Evolutionary conservation across 768 basidiomycete genomes (phyloP), one percentile per base, ranked within the genome.

Genomic region (Collybia mongolica): DNA sequence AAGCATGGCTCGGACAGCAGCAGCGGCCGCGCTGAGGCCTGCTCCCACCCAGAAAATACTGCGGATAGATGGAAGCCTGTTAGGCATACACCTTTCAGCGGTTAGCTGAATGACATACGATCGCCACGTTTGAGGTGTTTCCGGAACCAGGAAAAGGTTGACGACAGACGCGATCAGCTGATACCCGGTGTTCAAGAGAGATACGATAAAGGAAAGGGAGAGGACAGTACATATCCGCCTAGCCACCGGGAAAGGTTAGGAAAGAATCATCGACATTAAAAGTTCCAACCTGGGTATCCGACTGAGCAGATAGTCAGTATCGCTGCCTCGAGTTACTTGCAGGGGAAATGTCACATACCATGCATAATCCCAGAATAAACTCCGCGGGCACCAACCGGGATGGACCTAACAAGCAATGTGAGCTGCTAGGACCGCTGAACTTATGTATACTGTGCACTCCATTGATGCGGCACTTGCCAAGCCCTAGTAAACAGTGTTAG

Each of bases 31-130:
- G 0, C 78, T 77, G 51, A 84, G 61, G 8, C 77, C 77, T 2
- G 81, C 64, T 8, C 74, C 81, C 44, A 79, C 70, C 78, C 83
- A 87, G 70, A 86, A 87, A 15, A 87, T 56, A 11, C 55, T 56
- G 37, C 7, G 7, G 29, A 18, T 1, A 18, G 15, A 35, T 32
- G 8, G 20, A n/a, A 23, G 6, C 38, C 19, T 2, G 11, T 15
- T 2, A 18, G 6, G 26, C 8, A 20, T n/a, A 8, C 20, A 9
- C 26, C 9, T 32, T 9, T 32, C 3, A 14, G 11, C 32, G 14
- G 32, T 3, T 3, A 9, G 14, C 6, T 35, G 17, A 36, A 2
- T 19, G 11, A 44, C 48, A 22, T 48, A 51, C 55, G 48, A 49
- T 35, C 56, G 36, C 56, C 56, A 57, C n/a, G 53, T 46, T 37